Conservation (phyloP, 176 grass and related monocot genomes). For the Elaeis guineensis region DNA sequence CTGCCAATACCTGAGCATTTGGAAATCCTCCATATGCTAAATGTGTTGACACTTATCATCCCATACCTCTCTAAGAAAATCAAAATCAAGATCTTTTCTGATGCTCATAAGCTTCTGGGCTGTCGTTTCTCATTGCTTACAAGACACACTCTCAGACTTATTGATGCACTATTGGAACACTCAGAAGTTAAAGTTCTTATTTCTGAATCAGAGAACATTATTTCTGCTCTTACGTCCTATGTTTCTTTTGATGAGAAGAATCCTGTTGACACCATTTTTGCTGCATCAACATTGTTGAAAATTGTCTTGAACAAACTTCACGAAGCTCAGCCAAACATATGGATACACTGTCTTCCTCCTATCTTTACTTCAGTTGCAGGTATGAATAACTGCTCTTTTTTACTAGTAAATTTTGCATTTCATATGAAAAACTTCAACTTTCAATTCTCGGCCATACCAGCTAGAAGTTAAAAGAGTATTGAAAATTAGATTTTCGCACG, state of each 20-base stretch:
- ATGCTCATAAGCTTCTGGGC: constrained; percentile 43
- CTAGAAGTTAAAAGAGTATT: too few species aligned
- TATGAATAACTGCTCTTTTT: constrained; percentile 15
- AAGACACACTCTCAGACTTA: constrained; percentile 50
- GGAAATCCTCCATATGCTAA: constrained; percentile 47
- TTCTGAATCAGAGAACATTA: constrained; percentile 38
- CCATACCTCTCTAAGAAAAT: constrained; percentile 61
- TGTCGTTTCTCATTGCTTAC: constrained; percentile 46
- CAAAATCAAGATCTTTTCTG: constrained; percentile 46
- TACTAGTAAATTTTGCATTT: too few species aligned
- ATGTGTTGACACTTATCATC: constrained; percentile 40
- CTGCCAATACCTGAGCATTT: constrained; percentile 25
- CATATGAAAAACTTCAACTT: too few species aligned
- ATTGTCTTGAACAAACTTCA: constrained; percentile 55
- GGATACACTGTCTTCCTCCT: constrained; percentile 50
- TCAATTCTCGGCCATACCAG: too few species aligned
- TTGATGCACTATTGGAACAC: constrained; percentile 48
- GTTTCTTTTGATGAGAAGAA: constrained; percentile 58
- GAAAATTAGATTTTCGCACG: too few species aligned
- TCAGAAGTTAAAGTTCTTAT: constrained; percentile 41
- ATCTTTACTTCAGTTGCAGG: constrained; percentile 69
- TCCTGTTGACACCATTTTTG: constrained; percentile 51
- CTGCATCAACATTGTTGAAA: constrained; percentile 46
- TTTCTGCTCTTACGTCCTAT: constrained; percentile 52
- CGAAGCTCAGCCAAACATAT: constrained; percentile 29